Base-by-base conservation (phyloP, 306 rosid genomes). In the Herpetospermum pedunculosum region DNA sequence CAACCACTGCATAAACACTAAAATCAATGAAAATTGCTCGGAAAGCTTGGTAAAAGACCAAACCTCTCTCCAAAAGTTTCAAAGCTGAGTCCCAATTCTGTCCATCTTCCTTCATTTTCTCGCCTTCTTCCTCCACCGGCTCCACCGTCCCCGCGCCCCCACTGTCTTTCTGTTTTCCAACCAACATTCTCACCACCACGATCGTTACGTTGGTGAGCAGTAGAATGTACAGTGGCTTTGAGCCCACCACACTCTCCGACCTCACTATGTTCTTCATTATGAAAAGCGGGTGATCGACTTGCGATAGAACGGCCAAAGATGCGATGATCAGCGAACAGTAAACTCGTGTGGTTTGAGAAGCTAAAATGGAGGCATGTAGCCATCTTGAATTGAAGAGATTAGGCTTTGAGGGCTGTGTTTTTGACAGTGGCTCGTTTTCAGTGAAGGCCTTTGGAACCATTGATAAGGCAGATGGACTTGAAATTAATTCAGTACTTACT, bases 1-100 rank as follows among this genome's bases (percentile, higher is more conserved):
- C 89, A 70, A 90, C 83, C 37, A 90, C 96, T 26, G 82, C 40
- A 80, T 88, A 90, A 84, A 92, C 80, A 79, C 97, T 87, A 79
- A 79, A 82, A 78, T 92, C 96, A 46, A 88, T 92, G 77, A 90
- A 90, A 80, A 87, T 8, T 14, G 90, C 96, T 50, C 89, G 83
- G 73, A 90, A 53, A 14, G 96, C 88, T 65, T 92, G 98, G 76
- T 90, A 92, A 7, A 79, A 84, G 2, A 85, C 96, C 88, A 90
- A 83, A 35, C 96, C 90, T 81, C 97, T 90, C 85, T 92, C 98
- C 86, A 92, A 44, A 30, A 92, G 80, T 81, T 77, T 88, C 0
- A 88, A 91, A 15, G 97, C 98, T 38, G 64, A 76, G 18, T 73
- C 80, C 98, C 97, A 90, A 62, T 70, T 84, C 0, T 75, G 85